Evolutionary conservation across 163 green algal species (phyloP).

Genomic region (Prototheca wickerhamii): DNA sequence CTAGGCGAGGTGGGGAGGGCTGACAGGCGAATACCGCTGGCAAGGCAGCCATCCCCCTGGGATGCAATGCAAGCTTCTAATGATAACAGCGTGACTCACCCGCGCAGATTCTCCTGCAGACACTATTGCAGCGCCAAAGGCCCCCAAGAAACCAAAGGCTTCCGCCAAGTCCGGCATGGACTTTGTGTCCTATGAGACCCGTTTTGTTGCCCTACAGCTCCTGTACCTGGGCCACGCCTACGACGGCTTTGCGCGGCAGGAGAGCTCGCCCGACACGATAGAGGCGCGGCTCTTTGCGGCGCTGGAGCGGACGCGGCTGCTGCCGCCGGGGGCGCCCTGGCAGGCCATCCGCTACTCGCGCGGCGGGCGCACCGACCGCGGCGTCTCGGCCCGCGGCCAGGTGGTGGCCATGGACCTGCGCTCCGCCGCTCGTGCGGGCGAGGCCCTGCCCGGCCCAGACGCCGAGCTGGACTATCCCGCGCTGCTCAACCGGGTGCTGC

Average conservation of each 20-base stretch:
- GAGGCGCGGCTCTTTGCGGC: conserved; percentile 53
- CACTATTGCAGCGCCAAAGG: neutral
- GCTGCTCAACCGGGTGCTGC: conserved; percentile 70
- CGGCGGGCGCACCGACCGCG: conserved; percentile 80
- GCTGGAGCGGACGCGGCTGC: conserved; percentile 45
- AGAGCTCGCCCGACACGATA: conserved; percentile 13
- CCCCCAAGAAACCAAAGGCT: neutral
- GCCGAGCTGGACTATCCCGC: conserved; percentile 73
- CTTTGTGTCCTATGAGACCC: conserved; percentile 42
- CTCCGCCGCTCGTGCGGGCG: conserved; percentile 30
- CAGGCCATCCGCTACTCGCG: conserved; percentile 57
- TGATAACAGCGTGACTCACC: too few relatives aligned
- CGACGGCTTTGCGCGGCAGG: conserved; percentile 71
- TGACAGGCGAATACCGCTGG: too few relatives aligned
- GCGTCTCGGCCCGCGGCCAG: conserved; percentile 62
- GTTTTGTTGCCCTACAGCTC: conserved; percentile 74
- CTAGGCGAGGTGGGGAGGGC: too few relatives aligned
- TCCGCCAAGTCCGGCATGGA: conserved; percentile 24
- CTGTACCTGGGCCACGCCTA: conserved; percentile 78
- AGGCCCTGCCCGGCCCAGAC: conserved; percentile 23
- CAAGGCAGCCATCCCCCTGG: too few relatives aligned
- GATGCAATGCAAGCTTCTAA: too few relatives aligned
- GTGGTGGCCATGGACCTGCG: conserved; percentile 65
- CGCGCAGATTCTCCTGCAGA: too few relatives aligned
- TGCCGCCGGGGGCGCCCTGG: conserved; percentile 28